Percentiles rank a stretch among this genome's conserved stretches.
Conservation (phyloP, 2,329 filamentous ascomycete genomes). For the Paraphaeosphaeria sporulosa region DNA sequence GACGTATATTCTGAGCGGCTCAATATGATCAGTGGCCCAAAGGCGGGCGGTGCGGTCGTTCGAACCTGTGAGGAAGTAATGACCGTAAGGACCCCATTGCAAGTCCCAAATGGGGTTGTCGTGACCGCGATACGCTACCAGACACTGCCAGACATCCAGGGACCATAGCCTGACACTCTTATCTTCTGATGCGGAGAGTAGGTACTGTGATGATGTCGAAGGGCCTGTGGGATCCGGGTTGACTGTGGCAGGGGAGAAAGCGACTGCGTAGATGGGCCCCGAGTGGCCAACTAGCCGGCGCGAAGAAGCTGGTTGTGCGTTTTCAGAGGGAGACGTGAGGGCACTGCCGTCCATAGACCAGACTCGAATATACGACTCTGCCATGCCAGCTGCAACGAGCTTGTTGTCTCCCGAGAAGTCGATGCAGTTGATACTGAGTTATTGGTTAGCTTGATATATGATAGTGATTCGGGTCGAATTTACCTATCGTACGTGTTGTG, state of each 20-base stretch:
- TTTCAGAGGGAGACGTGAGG: conserved; percentile 68
- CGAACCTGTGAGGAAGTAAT: conserved; percentile 90
- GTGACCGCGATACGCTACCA: conserved; percentile 94
- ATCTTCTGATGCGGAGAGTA: conserved; percentile 88
- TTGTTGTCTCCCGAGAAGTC: conserved; percentile 93
- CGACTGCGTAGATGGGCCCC: conserved; percentile 85
- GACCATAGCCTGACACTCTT: conserved; percentile 92
- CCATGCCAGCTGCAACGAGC: conserved; percentile 86
- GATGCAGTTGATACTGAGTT: conserved; percentile 79
- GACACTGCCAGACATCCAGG: conserved; percentile 86
- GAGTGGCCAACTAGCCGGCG: conserved; percentile 84
- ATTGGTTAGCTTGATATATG: conserved; percentile 27
- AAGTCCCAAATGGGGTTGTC: conserved; percentile 89
- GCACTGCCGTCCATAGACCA: conserved; percentile 90
- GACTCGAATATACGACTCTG: conserved; percentile 93
- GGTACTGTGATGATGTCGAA: conserved; percentile 72
- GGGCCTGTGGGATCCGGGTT: conserved; percentile 56
- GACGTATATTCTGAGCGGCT: conserved; percentile 84
- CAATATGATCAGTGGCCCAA: conserved; percentile 93
- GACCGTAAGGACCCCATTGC: conserved; percentile 88
- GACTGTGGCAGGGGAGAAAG: conserved; percentile 78
- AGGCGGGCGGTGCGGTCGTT: conserved; percentile 90
- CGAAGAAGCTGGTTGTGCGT: conserved; percentile 71
- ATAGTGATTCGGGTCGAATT: conserved; percentile 37
- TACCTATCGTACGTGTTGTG: conserved; percentile 94